Evolutionary conservation across 768 basidiomycete genomes (phyloP), one percentile per base, ranked within the genome.

Genomic region (Tremella yokohamensis): DNA sequence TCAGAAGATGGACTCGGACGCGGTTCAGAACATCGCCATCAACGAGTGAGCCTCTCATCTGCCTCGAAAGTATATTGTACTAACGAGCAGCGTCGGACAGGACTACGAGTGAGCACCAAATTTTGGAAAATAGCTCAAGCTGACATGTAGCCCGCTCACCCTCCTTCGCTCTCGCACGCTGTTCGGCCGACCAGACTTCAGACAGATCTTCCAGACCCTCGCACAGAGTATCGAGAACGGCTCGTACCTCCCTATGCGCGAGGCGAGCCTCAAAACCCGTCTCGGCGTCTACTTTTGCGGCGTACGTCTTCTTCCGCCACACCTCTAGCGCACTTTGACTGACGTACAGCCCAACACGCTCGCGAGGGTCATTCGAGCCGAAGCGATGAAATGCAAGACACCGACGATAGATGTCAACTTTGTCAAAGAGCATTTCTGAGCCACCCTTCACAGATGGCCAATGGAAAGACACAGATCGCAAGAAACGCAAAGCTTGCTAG

Each of bases 261-360:
- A 84, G 58, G 82, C 86, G 6, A 87, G 89, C 66, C 78, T 91
- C 54, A 89, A 84, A 78, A 90, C 87, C 48, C 88, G 83, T 74
- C 87, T 97, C 63, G 88, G 85, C 37, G 88, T 90, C 12, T 91
- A 89, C 79, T 92, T 90, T 81, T 92, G 90, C 70, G 90, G 90
- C 26, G 76, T 77, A 53, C 58, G 75, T 69, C 24, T 34, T 40
- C 16, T 39, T 16, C 52, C 20, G 22, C 15, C 48, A 22, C 34
- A 11, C 52, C n/a, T 38, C 13, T 24, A 47, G 29, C 8, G 38
- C 25, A 44, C 25, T 29, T 51, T 20, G 16, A 25, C n/a, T 52
- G 51, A 24, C 40, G 9, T 48, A 58, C 18, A 64, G 60, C 89
- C 91, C 20, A 82, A 82, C 54, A 80, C 74, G 18, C 81, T 96